These are phyloP conservation scores for Abrus pulchellus DNA, from an alignment of 306 rosid species.

Conservation along the genomic window DNA sequence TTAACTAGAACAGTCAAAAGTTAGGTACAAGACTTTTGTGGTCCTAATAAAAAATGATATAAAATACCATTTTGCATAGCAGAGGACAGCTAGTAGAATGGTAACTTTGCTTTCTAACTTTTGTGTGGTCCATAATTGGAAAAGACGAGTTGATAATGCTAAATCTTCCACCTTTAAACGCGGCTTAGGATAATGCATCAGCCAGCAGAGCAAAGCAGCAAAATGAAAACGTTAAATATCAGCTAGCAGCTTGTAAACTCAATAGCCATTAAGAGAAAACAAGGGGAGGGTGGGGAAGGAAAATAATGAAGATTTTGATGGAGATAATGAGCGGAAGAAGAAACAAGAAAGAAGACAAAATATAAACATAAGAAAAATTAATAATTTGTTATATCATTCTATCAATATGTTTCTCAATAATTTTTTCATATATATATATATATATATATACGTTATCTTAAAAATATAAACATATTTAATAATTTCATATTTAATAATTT, in stretches of 20 bases:
- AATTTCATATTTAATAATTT: no score
- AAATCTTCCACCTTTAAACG: background rate
- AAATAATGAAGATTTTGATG: background rate
- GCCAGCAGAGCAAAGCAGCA: background rate
- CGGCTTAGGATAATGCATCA: background rate
- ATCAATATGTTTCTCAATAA: no score
- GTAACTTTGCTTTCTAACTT: conserved; percentile 3
- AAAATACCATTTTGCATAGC: background rate
- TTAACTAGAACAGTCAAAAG: background rate
- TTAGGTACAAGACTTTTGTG: conserved; percentile 7
- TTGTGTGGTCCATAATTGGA: conserved; percentile 20
- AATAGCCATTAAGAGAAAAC: background rate
- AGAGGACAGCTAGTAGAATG: conserved; percentile 24
- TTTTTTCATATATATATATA: no score
- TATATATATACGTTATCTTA: no score
- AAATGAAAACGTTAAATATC: background rate
- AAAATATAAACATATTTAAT: no score
- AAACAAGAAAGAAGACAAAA: background rate
- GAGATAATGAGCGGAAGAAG: background rate
- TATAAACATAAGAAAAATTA: background rate
- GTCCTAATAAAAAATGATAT: background rate
- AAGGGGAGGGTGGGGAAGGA: no score
- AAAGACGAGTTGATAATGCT: background rate
- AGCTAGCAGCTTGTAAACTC: no score
- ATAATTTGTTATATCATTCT: no score